Percentiles rank a stretch among this genome's conserved stretches.
Conservation (phyloP, 2,329 filamentous ascomycete genomes). For the Cladosporium oxysporum region DNA sequence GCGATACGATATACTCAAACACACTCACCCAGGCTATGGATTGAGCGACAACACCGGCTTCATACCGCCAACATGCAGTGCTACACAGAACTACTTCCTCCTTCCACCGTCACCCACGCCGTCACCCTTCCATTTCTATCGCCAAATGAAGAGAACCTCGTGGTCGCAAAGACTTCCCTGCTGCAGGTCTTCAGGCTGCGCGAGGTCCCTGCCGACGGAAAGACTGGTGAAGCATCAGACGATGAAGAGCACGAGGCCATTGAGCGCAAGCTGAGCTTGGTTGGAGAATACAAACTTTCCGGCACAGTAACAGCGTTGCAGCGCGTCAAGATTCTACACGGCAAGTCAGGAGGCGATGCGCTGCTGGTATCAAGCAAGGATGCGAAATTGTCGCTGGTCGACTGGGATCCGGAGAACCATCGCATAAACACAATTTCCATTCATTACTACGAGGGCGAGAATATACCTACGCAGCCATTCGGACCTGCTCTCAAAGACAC, state of each 20-base stretch:
- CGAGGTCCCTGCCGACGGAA: background rate
- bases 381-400: constrained; percentile 87
- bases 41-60: background rate
- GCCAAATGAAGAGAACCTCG: constrained; percentile 74
- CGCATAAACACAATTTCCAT: constrained; percentile 87
- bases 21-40: constrained; percentile 1
- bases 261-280: constrained; percentile 69
- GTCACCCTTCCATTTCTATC: constrained; percentile 76
- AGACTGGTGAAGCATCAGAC: background rate
- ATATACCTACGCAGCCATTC: constrained; percentile 65
- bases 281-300: constrained; percentile 79
- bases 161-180: constrained; percentile 89
- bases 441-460: constrained; percentile 97
- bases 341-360: constrained; percentile 78
- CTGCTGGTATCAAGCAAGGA: constrained; percentile 83
- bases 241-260: constrained; percentile 16
- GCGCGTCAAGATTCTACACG: constrained; percentile 70
- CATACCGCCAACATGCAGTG: constrained; percentile 71
- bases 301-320: constrained; percentile 83
- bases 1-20: background rate
- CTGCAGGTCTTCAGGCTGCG: constrained; percentile 77
- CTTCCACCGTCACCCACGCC: constrained; percentile 90
- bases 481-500: constrained; percentile 72
- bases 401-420: constrained; percentile 85
- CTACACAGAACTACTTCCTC: constrained; percentile 93